These are phyloP conservation scores for Lecanicillium sp. DNA, from an alignment of 2,329 filamentous ascomycete genomes.

Conservation along the genomic window DNA sequence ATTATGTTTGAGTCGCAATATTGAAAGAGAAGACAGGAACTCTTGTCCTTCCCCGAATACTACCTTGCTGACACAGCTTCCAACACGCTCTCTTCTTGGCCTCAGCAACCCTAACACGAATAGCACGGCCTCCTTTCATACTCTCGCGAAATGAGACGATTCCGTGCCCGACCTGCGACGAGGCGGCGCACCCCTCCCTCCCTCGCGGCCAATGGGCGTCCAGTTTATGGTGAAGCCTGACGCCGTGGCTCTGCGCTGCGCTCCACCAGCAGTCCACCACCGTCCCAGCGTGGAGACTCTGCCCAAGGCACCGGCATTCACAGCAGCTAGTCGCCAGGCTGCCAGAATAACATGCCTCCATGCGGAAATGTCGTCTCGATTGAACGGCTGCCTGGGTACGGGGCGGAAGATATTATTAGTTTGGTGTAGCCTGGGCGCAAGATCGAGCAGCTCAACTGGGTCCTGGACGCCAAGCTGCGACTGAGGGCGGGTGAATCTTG, in stretches of 20 bases:
- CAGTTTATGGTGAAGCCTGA: constrained; percentile 26
- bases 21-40: no score
- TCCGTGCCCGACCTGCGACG: neutral
- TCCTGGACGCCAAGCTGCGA: neutral
- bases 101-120: no score
- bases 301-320: constrained; percentile 26
- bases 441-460: neutral
- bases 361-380: neutral
- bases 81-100: no score
- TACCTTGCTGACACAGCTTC: no score
- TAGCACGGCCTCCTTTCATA: no score
- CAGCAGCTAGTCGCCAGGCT: constrained; percentile 9
- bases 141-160: neutral
- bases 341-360: neutral
- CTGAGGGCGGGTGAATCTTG: neutral
- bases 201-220: constrained; percentile 20
- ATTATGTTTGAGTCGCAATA: neutral
- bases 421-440: neutral
- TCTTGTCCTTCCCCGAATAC: no score
- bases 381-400: constrained; percentile 4
- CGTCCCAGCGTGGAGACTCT: neutral
- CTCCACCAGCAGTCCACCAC: neutral
- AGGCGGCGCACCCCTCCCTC: neutral
- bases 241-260: constrained; percentile 6
- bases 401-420: no score